Base-by-base conservation (phyloP, 352 stramenopile genomes). In the Thraustochytrium striatum region DNA sequence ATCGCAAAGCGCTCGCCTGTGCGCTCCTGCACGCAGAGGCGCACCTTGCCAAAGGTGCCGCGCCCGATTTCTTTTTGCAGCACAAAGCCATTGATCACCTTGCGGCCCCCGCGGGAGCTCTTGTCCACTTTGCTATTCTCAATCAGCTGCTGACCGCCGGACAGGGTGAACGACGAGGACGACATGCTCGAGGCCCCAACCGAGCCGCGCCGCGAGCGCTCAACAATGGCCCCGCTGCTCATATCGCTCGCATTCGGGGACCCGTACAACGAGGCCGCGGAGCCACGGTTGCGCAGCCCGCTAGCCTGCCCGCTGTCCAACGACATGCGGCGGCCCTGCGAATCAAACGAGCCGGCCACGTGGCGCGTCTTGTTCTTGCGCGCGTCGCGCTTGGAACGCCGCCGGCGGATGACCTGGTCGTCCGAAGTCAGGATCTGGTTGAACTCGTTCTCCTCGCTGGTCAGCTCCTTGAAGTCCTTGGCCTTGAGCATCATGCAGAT, bases 21-120 rank as follows among this genome's bases (percentile, higher is more conserved):
- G 28, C 79, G 16, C 28, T 69, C 36, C 16, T 80, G 55, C 21
- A 80, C 39, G 47, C 82, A 85, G 28, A 88, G 75, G 13, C 83
- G 65, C 11, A 88, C 83, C 79, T 86, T n/a, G 32, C 79, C 79
- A 59, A 81, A 83, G 16, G 78, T 61, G 32, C 79, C 79, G 44
- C 81, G 57, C 0, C 79, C 79, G 35, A 83, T 81, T 25, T 78
- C 50, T 19, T 80, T 21, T n/a, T 50, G 61, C 53, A 83, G 35
- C 25, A 83, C 43, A 25, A 68, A 83, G 28, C 61, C 78, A 38
- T 83, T 83, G n/a, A 83, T 55, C n/a, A 83, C 47, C 1, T 30
- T 13, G 30, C 81, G 3, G 28, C 72, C 72, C 32, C 73, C 69
- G 25, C 65, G 52, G 32, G 78, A 68, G 32, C 44, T 11, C 16